Evolutionary conservation across 2,329 filamentous ascomycete species (phyloP), one percentile per base, ranked within the genome.

Genomic region (Zymoseptoria brevis): DNA sequence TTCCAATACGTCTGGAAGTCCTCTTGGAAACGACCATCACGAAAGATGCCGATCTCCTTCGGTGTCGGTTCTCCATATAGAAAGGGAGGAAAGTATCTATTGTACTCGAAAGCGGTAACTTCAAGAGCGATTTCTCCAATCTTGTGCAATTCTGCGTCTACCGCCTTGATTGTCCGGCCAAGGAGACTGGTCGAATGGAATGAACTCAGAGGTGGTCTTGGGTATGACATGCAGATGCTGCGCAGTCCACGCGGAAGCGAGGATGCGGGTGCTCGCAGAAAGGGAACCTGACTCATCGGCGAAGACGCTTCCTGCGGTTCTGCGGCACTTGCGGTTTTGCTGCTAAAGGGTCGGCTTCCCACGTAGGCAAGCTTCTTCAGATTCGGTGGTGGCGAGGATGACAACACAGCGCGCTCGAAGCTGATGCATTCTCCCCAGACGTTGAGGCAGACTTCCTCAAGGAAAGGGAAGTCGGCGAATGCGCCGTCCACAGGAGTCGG

Each of bases 351-450:
- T 9, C 54, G 50, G 26, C 60, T 48, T 5, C 53, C 56, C 21
- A 59, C 53, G 56, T 52, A 63, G 1, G 54, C 53, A 7, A 67
- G 54, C 7, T 16, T 29, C 35, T 59, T 54, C 19, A 67, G 57
- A 13, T 53, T 62, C 5, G 64, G 64, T 21, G 65, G 65, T 8
- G 64, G 50, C 16, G 53, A 55, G 13, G 60, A 60, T 4, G 64
- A 61, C 55, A 67, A 56, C 22, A 68, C 41, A 9, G 66, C 64
- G 45, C 63, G 56, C 50, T 67, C 64, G 52, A 67, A 67, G 50
- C 63, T 60, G 4, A 54, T 48, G 53, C 63, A 67, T 19, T 56
- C 50, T 9, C 65, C 63, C 35, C 35, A 45, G 2, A 45, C 35
- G 29, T 56, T 48, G 16, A 67, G 53, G 5, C 58, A 60, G 19